Evolutionary conservation across 768 basidiomycete species (phyloP), one percentile per base, ranked within the genome.

Genomic region (Boletus bicolor): DNA sequence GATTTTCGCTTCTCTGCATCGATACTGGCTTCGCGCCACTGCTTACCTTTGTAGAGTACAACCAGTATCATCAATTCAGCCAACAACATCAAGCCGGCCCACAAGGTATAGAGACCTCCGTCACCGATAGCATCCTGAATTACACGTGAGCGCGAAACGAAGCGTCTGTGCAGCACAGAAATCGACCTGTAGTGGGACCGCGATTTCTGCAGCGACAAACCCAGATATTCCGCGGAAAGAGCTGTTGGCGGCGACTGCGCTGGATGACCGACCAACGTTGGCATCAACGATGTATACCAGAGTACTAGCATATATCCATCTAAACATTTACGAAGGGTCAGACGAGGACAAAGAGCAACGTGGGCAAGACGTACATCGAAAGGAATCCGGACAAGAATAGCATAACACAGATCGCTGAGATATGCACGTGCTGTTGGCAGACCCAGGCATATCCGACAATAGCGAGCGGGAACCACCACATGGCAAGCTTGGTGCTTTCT

Each of bases 201-300:
- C 88, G 14, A 89, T 73, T 68, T 94, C 90, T 0, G 82, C 82
- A 0, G 84, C 83, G n/a, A 90, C 63, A 65, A 89, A 89, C 1
- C 85, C 91, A 21, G 75, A 73, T 1, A 78, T 15, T 0, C 93
- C 91, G 28, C 93, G 81, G 69, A 89, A 87, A 21, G 80, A 81
- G 46, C 85, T 85, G 68, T 95, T 95, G 36, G 80, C 73, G 0
- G 93, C 91, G 7, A 84, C 81, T 0, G 89, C 91, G 2, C 83
- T 84, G 0, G 90, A 87, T 0, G 90, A 90, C 17, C 85, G 81
- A 7, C 93, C 93, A 3, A 78, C 76, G 62, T 95, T 97, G 9
- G 91, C 84, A 65, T 97, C 93, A 3, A 94, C 91, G 35, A 95
- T 81, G 66, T 93, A 95, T 0, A 92, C 87, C 34, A 97, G 74